Base-by-base conservation (phyloP, 495 filamentous ascomycete genomes). In the Lasiosphaeria ovina region DNA sequence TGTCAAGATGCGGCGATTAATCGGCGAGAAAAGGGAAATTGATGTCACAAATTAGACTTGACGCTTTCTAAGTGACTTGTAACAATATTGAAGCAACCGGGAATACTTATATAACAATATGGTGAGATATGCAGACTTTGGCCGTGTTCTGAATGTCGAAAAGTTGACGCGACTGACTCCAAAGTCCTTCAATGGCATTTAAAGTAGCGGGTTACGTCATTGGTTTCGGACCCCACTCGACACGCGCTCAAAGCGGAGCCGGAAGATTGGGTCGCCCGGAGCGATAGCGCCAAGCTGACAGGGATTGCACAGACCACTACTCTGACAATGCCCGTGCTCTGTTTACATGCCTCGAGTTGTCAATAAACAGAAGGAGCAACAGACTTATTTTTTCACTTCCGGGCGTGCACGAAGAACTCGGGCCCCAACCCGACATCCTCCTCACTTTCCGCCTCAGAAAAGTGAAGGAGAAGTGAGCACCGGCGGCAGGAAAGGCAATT, bases 391-490 rank as follows among this genome's bases (percentile, higher is more conserved):
- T 47, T 47, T 47, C 16, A 11, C 12, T 9, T 9, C 44, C 6
- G 7, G 44, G 14, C 14, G 3, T 9, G 14, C 12, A 47, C 11
- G 44, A 47, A 47, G 16, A 47, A 24, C 24, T 24, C 24, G 24
- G 24, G 24, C 24, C 24, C 24, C 24, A 24, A 24, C 24, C 24
- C 44, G 57, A 51, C 12, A 45, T n/a, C 48, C 11, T 31, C 42
- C 11, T 31, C 42, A 42, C 17, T 52, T 16, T 34, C 40, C 12
- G 48, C 48, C 6, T 34, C 35, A 4, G 58, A 66, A 49, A 34
- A 78, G 76, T 74, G 74, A 78, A 54, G 70, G 70, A 11, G 76
- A 68, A 63, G 75, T 75, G 64, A 66, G 72, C 35, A 34, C 24
- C 17, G 24, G 24, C 24, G 24, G 24, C 2, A 24, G 24, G 24